Conservation (phyloP, 257 asterid genomes). For the Gynochthodes officinalis region DNA sequence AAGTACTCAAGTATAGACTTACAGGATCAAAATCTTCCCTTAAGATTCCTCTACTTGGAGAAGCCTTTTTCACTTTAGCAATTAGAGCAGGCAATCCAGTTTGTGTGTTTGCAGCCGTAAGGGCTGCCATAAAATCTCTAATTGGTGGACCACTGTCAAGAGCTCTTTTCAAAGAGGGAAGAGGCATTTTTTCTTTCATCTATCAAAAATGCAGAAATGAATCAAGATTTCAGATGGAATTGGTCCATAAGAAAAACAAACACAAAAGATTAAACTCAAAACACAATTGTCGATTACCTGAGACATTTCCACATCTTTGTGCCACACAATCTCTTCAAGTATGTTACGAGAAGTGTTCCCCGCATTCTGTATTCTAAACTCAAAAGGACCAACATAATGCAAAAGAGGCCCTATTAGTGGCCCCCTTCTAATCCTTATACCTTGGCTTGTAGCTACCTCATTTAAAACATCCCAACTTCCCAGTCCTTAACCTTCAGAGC, state of each 20-base stretch:
- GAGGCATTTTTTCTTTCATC: slow-evolving; percentile 68
- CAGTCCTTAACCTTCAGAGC: slow-evolving; percentile 55
- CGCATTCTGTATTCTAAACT: slow-evolving; percentile 68
- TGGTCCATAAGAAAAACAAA: too few relatives aligned
- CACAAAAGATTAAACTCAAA: too few relatives aligned
- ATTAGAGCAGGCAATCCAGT: too few relatives aligned
- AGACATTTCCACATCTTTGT: slow-evolving; percentile 67
- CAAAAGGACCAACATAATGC: slow-evolving; percentile 83
- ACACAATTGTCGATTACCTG: slow-evolving; percentile 41
- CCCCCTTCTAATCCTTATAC: slow-evolving; percentile 68
- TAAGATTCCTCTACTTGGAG: too few relatives aligned
- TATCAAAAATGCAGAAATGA: slow-evolving; percentile 22
- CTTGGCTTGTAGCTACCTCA: slow-evolving; percentile 69
- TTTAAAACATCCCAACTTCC: slow-evolving; percentile 59
- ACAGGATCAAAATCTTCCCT: too few relatives aligned
- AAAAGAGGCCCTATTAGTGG: slow-evolving; percentile 71
- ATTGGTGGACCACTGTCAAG: slow-evolving; percentile 51
- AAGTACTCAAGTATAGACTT: slow-evolving; percentile 22
- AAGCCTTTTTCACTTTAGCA: too few relatives aligned
- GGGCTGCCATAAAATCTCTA: too few relatives aligned
- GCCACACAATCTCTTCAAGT: slow-evolving; percentile 78
- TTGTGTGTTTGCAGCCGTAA: too few relatives aligned
- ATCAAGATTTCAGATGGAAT: too few relatives aligned
- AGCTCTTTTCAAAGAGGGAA: slow-evolving; percentile 35
- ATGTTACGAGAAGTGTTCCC: slow-evolving; percentile 75